Evolutionary conservation across 495 filamentous ascomycete genomes (phyloP), one percentile per base, ranked within the genome.

Genomic region (Letharia lupina): DNA sequence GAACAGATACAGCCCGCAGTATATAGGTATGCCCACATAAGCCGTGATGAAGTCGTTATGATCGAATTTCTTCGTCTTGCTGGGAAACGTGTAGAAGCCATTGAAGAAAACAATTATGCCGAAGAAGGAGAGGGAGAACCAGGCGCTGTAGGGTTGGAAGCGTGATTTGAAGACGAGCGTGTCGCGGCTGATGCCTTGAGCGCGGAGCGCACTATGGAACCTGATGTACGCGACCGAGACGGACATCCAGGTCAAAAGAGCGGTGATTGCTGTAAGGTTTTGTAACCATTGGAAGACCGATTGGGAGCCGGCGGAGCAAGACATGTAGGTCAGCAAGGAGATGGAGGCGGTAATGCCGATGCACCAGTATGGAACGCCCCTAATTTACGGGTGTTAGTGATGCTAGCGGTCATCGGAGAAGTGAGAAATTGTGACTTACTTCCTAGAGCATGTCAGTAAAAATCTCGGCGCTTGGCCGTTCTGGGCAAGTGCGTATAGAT

Each of bases 401-500:
- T 31, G 28, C 18, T 47, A 23, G 48, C 44, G n/a, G 39, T n/a
- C 16, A 48, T 12, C 16, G 9, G n/a, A 23, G 9, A 31, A 23
- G 9, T 35, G 33, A 16, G 31, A 54, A 15, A 44, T 8, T 37
- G 11, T 31, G 15, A 66, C 63, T 67, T 56, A 71, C 40, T 75
- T 73, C 44, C 73, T 77, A 52, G 80, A 83, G 41, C 83, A 87
- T 28, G 66, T 74, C 39, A 79, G 74, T 67, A 91, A 81, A 65
- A 87, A 67, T 1, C 70, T 72, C 0, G 89, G 89, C 0, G 89
- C 89, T 44, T 87, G 84, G 10, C 86, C 82, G 62, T 86, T 80
- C 41, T 81, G 72, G 1, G 88, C 86, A 68, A 90, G 81, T 28
- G 85, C 86, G 70, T 89, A 88, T 10, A 93, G 80, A 63, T 87